Evolutionary conservation across 192 early-diverging fungal genomes (phyloP), one percentile per base, ranked within the genome.

Genomic region (Phlyctochytrium planicorne): DNA sequence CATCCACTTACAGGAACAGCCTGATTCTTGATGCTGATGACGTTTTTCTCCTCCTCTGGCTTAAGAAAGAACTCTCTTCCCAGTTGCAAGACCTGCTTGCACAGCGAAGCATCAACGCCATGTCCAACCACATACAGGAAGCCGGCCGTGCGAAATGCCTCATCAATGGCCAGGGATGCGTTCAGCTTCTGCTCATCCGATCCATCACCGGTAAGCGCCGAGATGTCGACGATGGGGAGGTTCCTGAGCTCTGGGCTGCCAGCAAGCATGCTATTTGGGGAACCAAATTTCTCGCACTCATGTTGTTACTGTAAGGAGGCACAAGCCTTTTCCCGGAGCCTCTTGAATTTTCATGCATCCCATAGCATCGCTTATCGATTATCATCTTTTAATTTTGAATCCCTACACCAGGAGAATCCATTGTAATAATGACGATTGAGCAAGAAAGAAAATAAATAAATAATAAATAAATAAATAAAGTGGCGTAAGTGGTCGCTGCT

Each of bases 171-270:
- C 40, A 6, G 6, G 6, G 10, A 6, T 6, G 40, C 40, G 40
- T 6, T 20, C 10, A 47, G 40, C 40, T 47, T 47, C 10, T 6
- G 10, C 10, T 47, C 40, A 6, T 47, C 40, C 6, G 40, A 47
- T 6, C 10, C 40, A 47, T 47, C 20, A 20, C 10, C 40, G 10
- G 20, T 6, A 6, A 47, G 40, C 20, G 40, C 40, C 40, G 40
- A 47, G 40, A 47, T 20, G 40, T 47, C 20, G 40, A 47, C 40
- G 40, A 47, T 47, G 40, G 40, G 40, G 40, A 47, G 40, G 40
- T 6, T 47, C 40, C 20, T 47, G 40, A 47, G 20, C 10, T 47
- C 40, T 47, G 40, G 40, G n/a, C n/a, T n/a, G n/a, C n/a, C n/a
- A n/a, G n/a, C n/a, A n/a, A n/a, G n/a, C n/a, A n/a, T n/a, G n/a